A percentile compares a stretch with the other conserved stretches of the same genome.
Evolutionary conservation across 495 filamentous ascomycete species (phyloP).

Genomic region (Penicillium chermesinum): DNA sequence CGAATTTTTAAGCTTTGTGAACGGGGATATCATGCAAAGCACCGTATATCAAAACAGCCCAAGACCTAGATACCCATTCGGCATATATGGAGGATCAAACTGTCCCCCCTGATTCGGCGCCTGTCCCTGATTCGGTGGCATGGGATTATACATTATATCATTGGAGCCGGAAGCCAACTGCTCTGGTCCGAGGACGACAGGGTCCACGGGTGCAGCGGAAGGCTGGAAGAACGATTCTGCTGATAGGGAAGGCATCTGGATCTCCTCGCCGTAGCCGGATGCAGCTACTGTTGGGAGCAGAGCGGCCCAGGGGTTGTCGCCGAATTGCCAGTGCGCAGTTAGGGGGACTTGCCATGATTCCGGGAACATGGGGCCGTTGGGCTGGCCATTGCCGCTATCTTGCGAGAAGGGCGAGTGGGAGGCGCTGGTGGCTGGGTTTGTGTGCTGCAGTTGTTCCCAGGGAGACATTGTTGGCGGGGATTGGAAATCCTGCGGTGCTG

Average conservation of each 20-base stretch:
- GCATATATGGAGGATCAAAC: neutral
- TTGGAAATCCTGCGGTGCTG: neutral
- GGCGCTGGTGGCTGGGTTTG: slow-evolving; percentile 9
- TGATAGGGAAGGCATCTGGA: slow-evolving; percentile 14
- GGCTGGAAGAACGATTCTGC: slow-evolving; percentile 19
- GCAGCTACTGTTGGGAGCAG: slow-evolving; percentile 22
- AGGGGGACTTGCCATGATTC: slow-evolving; percentile 38
- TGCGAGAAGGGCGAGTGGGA: slow-evolving; percentile 24
- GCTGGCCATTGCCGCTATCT: slow-evolving; percentile 9
- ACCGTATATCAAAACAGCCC: neutral
- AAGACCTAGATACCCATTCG: neutral
- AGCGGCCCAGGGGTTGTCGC: slow-evolving; percentile 25
- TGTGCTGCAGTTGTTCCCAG: neutral
- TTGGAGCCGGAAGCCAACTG: neutral
- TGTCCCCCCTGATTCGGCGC: neutral
- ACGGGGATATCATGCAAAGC: no score
- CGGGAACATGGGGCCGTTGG: slow-evolving; percentile 16
- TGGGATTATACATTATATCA: neutral
- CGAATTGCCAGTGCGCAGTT: slow-evolving; percentile 35
- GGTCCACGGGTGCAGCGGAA: neutral
- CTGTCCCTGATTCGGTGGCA: neutral
- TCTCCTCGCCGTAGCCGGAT: slow-evolving; percentile 1
- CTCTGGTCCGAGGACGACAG: neutral
- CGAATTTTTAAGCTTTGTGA: no score
- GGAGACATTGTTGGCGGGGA: neutral